Evolutionary conservation across 371 early-diverging fungal species (phyloP).

Genomic region (Cokeromyces recurvatus): DNA sequence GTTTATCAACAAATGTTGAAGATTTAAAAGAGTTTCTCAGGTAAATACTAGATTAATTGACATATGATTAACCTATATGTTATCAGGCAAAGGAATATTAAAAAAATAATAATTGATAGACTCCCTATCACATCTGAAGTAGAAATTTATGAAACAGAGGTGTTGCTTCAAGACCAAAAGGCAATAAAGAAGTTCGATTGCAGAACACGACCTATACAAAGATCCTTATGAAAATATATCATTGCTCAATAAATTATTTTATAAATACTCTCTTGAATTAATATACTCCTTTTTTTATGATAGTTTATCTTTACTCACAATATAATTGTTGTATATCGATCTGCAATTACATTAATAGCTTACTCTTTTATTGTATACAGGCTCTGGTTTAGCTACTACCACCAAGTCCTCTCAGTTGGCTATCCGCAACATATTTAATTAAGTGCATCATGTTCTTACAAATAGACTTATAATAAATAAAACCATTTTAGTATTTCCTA

Average conservation of each 20-base stretch:
- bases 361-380: too few relatives aligned
- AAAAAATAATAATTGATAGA: slow-evolving; percentile 15
- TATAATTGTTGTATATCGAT: too few relatives aligned
- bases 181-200: slow-evolving; percentile 13
- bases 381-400: too few relatives aligned
- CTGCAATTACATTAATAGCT: too few relatives aligned
- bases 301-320: slow-evolving; percentile 13
- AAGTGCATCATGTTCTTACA: too few relatives aligned
- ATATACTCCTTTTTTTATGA: slow-evolving; percentile 7
- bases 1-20: slow-evolving; percentile 9
- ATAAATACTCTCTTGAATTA: slow-evolving; percentile 6
- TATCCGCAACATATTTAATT: too few relatives aligned
- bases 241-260: neutral
- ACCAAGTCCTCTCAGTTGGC: too few relatives aligned
- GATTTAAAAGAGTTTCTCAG: slow-evolving; percentile 15
- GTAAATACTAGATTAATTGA: slow-evolving; percentile 16
- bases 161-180: slow-evolving; percentile 11
- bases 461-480: too few relatives aligned
- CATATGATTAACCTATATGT: slow-evolving; percentile 11
- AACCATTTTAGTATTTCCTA: too few relatives aligned
- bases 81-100: slow-evolving; percentile 12
- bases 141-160: slow-evolving; percentile 16
- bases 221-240: slow-evolving; percentile 7
- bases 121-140: slow-evolving; percentile 14
- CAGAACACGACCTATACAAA: slow-evolving; percentile 14